These are phyloP conservation scores for Viridothelium virens DNA, from an alignment of 495 filamentous ascomycete species.

Conservation along the genomic window DNA sequence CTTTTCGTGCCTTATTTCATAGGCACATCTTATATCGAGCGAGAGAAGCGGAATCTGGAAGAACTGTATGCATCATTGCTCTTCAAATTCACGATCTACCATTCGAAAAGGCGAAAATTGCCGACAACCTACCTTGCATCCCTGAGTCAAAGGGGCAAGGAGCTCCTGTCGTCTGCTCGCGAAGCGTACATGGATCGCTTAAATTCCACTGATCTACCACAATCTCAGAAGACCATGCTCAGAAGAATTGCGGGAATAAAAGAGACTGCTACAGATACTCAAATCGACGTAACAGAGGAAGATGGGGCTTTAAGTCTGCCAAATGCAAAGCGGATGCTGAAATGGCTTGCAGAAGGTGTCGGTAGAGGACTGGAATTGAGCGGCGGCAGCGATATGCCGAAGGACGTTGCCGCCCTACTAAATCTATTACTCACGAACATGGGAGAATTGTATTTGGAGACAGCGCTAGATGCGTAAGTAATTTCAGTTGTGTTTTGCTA, in stretches of 20 bases:
- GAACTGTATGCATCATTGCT: constrained; percentile 87
- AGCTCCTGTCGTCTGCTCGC: constrained; percentile 71
- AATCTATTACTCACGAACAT: constrained; percentile 79
- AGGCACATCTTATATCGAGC: constrained; percentile 90
- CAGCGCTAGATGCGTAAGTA: constrained; percentile 66
- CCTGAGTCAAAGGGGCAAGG: constrained; percentile 74
- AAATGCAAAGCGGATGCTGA: constrained; percentile 93
- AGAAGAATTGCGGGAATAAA: constrained; percentile 70
- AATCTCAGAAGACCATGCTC: constrained; percentile 78
- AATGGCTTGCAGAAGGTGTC: constrained; percentile 94
- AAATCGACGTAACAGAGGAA: constrained; percentile 82
- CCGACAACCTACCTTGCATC: constrained; percentile 85
- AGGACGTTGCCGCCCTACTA: constrained; percentile 82
- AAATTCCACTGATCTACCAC: constrained; percentile 74
- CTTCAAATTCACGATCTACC: constrained; percentile 92
- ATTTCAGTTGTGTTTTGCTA: constrained; percentile 26
- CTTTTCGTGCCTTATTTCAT: constrained; percentile 93
- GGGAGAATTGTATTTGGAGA: constrained; percentile 92
- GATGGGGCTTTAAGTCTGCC: constrained; percentile 76
- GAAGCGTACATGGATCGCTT: constrained; percentile 78
- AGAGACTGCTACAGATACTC: constrained; percentile 38
- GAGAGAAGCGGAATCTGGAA: constrained; percentile 81
- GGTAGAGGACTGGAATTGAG: constrained; percentile 86
- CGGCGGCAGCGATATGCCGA: constrained; percentile 78
- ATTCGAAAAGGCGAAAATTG: constrained; percentile 72